A percentile compares a stretch with the other conserved stretches of the same genome.
These are phyloP conservation scores for Penicillium roqueforti DNA, from an alignment of 495 filamentous ascomycete genomes.

Conservation along the genomic window DNA sequence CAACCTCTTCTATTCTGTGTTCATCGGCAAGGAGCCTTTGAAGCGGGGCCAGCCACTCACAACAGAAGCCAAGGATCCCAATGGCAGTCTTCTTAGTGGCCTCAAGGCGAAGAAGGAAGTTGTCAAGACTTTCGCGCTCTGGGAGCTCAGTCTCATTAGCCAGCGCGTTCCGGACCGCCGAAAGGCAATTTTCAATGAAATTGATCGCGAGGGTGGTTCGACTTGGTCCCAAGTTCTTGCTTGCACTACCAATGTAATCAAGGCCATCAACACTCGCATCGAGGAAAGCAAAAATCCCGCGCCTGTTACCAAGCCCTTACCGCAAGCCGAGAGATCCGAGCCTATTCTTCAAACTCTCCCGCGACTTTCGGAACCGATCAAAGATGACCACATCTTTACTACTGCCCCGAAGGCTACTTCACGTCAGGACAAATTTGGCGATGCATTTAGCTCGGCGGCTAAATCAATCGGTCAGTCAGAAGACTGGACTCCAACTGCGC, in stretches of 20 bases:
- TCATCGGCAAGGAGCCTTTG: slow-evolving; percentile 73
- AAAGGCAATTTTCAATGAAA: slow-evolving; percentile 80
- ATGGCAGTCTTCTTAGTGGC: slow-evolving; percentile 81
- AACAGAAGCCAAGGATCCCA: slow-evolving; percentile 79
- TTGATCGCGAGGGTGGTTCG: slow-evolving; percentile 73
- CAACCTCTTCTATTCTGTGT: slow-evolving; percentile 71
- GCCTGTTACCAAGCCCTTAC: slow-evolving; percentile 23
- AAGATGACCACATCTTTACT: slow-evolving; percentile 56
- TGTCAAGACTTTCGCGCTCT: slow-evolving; percentile 74
- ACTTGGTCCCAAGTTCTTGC: slow-evolving; percentile 76
- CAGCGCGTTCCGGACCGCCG: slow-evolving; percentile 67
- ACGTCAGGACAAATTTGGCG: slow-evolving; percentile 47
- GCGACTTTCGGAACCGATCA: slow-evolving; percentile 49
- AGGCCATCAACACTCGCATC: slow-evolving; percentile 61
- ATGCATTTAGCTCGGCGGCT: slow-evolving; percentile 50
- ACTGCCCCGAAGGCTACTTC: slow-evolving; percentile 43
- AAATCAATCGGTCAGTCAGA: slow-evolving; percentile 57
- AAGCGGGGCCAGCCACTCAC: slow-evolving; percentile 83
- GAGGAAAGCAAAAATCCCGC: slow-evolving; percentile 52
- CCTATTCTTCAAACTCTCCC: slow-evolving; percentile 46
- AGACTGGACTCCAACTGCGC: slow-evolving; percentile 44
- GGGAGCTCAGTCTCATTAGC: slow-evolving; percentile 81
- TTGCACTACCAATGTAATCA: slow-evolving; percentile 62
- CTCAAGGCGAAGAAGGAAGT: slow-evolving; percentile 60
- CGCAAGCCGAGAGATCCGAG: slow-evolving; percentile 26